Evolutionary conservation across 306 rosid species (phyloP), one percentile per base, ranked within the genome.

Genomic region (Sechiopsis laciniata): DNA sequence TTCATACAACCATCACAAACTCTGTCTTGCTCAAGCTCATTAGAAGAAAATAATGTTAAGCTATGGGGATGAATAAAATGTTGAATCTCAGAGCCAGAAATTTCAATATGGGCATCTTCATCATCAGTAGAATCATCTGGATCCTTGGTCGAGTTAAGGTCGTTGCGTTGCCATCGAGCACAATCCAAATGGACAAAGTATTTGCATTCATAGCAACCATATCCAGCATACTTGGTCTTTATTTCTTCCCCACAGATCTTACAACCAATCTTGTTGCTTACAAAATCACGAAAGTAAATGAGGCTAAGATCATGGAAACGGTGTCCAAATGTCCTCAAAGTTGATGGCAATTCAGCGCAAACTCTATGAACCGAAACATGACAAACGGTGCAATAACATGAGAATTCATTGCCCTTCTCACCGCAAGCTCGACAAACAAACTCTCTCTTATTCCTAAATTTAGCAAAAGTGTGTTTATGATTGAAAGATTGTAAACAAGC

Each of bases 391-490:
- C 72, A 67, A 67, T 10, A 67, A 55, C 72, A 42, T 10, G 72
- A 45, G 17, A 45, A 67, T 45, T 37, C 72, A 19, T 67, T 0
- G 1, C 16, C 55, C 0, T 67, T 5, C 37, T 67, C 16, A 46
- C 72, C 72, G 19, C 72, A 67, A 10, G 72, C 55, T 46, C 55
- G 72, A 67, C 72, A 67, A 67, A 67, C 37, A 20, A 67, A 67
- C 55, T 45, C n/a, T 13, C 16, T 20, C 0, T 4, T 3, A 12
- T 46, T 67, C 37, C 72, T 8, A 67, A 45, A 67, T 10, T 66
- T 42, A 10, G 72, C 20, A 32, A 66, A 66, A 1, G 10, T 66
- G 72, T 66, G 72, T 45, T 42, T 17, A 29, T 66, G 72, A 40
- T 66, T 66, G 29, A 66, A 42, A 20, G 72, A 66, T 66, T 40